These are phyloP conservation scores for Hortiboletus flavorubellus DNA, from an alignment of 768 basidiomycete genomes.

Conservation along the genomic window DNA sequence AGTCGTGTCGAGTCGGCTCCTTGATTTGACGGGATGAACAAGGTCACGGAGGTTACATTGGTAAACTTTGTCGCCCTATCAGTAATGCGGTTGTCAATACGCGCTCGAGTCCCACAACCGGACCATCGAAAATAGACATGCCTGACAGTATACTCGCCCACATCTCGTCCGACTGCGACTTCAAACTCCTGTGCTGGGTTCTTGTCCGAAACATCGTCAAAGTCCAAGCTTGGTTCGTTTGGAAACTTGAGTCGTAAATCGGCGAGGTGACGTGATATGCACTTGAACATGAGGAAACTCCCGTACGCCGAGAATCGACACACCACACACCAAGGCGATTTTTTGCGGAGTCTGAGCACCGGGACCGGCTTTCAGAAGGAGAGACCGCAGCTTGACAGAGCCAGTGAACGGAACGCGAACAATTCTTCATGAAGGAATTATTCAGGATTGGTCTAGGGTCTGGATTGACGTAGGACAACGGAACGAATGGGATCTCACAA, in stretches of 20 bases:
- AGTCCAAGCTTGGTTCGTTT: slow-evolving; percentile 78
- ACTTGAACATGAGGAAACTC: background rate
- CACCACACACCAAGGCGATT: slow-evolving; percentile 70
- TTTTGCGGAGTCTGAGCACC: slow-evolving; percentile 71
- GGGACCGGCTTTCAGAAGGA: slow-evolving; percentile 84
- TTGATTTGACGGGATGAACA: slow-evolving; percentile 78
- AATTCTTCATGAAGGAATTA: slow-evolving; percentile 47
- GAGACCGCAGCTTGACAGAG: slow-evolving; percentile 76
- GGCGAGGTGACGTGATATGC: background rate
- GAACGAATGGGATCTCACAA: slow-evolving; percentile 45
- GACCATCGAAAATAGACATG: slow-evolving; percentile 30
- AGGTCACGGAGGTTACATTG: slow-evolving; percentile 73
- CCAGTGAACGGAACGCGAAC: slow-evolving; percentile 85
- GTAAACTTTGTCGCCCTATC: slow-evolving; percentile 82
- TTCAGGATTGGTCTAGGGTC: slow-evolving; percentile 3
- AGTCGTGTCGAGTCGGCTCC: slow-evolving; percentile 74
- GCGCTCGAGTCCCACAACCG: background rate
- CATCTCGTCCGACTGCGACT: slow-evolving; percentile 65
- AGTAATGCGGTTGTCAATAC: background rate
- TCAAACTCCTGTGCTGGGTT: slow-evolving; percentile 70
- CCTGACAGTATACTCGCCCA: slow-evolving; percentile 87
- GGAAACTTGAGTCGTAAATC: slow-evolving; percentile 52
- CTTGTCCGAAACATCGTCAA: slow-evolving; percentile 63
- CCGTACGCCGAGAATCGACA: slow-evolving; percentile 20
- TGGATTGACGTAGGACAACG: background rate